A percentile compares a stretch with the other conserved stretches of the same genome.
Evolutionary conservation across 2,329 filamentous ascomycete genomes (phyloP).

Genomic region (Paecilomyces sp.): DNA sequence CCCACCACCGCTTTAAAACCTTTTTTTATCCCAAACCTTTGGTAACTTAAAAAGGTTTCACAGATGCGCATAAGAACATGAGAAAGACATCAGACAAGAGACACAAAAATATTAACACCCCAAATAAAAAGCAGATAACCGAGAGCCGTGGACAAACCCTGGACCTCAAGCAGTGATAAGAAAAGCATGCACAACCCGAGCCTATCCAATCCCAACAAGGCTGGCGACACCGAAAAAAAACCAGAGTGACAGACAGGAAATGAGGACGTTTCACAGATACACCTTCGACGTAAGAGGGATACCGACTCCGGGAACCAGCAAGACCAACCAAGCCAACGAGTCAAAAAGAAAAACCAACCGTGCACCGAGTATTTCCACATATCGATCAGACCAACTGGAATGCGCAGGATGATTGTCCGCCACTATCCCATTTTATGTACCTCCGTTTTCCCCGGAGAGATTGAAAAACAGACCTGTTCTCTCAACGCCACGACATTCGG

Average conservation of each 20-base stretch:
- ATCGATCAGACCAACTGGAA: conserved; percentile 11
- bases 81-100: not conserved
- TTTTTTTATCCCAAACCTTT: conserved; percentile 1
- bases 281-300: conserved; percentile 14
- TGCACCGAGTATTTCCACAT: conserved; percentile 21
- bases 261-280: conserved; percentile 8
- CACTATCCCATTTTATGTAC: conserved; percentile 24
- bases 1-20: conserved; percentile 2
- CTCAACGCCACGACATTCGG: conserved; percentile 9
- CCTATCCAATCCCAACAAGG: conserved; percentile 2
- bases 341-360: conserved; percentile 17
- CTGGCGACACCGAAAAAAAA: conserved; percentile 4
- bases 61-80: not conserved
- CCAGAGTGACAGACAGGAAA: conserved; percentile 5
- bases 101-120: not conserved
- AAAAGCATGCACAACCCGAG: not conserved
- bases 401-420: conserved; percentile 15
- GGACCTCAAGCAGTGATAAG: not conserved
- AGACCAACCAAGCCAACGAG: conserved; percentile 18
- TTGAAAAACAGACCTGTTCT: conserved; percentile 12
- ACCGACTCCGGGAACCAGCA: conserved; percentile 25
- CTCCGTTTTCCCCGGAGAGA: conserved; percentile 19
- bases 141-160: not conserved
- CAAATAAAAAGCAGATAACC: not conserved
- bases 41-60: not conserved